Evolutionary conservation across 2,329 filamentous ascomycete genomes (phyloP).

Genomic region (Colletotrichum neosansevieriae): DNA sequence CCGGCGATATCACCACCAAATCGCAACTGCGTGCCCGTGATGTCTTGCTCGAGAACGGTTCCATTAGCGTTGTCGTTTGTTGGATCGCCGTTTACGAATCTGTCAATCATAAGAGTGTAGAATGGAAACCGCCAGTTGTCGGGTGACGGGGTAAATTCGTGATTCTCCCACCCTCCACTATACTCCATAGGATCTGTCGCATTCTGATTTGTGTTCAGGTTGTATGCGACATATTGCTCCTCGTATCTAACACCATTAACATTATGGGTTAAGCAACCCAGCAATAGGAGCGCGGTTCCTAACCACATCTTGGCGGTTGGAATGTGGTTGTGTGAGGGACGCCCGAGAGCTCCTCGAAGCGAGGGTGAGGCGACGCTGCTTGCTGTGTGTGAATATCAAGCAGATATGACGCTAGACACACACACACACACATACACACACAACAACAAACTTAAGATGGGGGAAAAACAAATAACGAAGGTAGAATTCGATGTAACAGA

Average conservation of each 20-base stretch:
- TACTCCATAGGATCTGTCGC: conserved; percentile 69
- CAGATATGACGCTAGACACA: conserved; percentile 14
- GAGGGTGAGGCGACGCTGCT: conserved; percentile 18
- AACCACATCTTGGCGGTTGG: conserved; percentile 36
- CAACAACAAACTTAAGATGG: background rate
- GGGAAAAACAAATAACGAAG: conserved; percentile 13
- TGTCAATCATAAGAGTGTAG: conserved; percentile 73
- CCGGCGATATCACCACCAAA: conserved; percentile 73
- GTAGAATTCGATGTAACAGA: conserved; percentile 16
- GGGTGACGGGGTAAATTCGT: conserved; percentile 66
- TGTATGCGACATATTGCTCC: conserved; percentile 58
- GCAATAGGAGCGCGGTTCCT: conserved; percentile 31
- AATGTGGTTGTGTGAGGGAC: conserved; percentile 24
- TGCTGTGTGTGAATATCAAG: conserved; percentile 15
- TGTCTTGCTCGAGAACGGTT: conserved; percentile 71
- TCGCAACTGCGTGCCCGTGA: conserved; percentile 70
- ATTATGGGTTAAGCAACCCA: conserved; percentile 38
- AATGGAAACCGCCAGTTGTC: conserved; percentile 74
- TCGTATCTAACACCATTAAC: conserved; percentile 46
- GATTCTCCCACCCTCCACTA: conserved; percentile 64
- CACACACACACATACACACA: too few species aligned
- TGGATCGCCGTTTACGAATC: conserved; percentile 74
- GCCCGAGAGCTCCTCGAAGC: conserved; percentile 37
- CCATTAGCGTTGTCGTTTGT: conserved; percentile 73
- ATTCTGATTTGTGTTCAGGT: conserved; percentile 70